phyloP scores from a whole-genome alignment of 139 green algal species.

The Volvox africanus region DNA sequence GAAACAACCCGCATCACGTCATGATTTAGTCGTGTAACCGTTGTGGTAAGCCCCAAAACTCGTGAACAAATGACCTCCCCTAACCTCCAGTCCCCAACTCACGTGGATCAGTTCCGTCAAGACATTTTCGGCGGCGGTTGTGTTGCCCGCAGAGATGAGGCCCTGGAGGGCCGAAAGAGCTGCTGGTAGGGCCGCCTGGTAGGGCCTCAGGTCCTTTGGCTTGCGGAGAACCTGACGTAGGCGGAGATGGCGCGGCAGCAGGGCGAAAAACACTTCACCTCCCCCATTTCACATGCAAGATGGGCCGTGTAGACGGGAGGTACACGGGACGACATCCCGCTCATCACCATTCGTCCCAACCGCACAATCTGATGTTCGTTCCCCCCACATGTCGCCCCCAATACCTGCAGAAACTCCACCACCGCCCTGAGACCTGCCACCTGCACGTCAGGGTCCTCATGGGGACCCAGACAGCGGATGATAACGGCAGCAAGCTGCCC shows the following conservation, averaged over 20 bases:
- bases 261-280: no score
- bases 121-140: not conserved
- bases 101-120: slow-evolving; percentile 10
- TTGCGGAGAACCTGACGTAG: slow-evolving; percentile 17
- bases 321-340: no score
- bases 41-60: no score
- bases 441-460: not conserved
- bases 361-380: no score
- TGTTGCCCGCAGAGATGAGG: not conserved
- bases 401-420: not conserved
- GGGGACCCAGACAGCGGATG: not conserved
- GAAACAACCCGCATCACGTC: no score
- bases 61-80: no score
- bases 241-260: no score
- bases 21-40: no score
- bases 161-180: not conserved
- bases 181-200: slow-evolving; percentile 17
- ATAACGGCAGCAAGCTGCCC: slow-evolving; percentile 30
- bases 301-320: no score
- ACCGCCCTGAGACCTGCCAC: slow-evolving; percentile 22
- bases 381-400: not conserved
- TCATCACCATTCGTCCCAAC: no score
- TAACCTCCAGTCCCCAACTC: not conserved
- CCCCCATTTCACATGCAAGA: no score
- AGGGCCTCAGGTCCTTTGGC: slow-evolving; percentile 16